Base-by-base conservation (phyloP, 768 basidiomycete genomes). In the Psilocybe cyanescens region DNA sequence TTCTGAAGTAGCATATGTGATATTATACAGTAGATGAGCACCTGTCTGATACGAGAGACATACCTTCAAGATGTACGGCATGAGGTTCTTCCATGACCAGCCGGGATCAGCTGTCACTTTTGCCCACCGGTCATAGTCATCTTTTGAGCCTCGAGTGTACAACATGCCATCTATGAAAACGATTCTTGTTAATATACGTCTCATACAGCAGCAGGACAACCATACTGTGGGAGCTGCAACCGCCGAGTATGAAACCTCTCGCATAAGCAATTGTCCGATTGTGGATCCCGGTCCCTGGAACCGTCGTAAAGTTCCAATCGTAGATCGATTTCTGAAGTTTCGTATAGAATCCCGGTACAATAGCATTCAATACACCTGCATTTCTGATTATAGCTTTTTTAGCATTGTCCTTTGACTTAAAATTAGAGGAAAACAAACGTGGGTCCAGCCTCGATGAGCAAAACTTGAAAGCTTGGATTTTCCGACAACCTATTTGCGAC, bases 1-100 rank as follows among this genome's bases (percentile, higher is more conserved):
- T 58, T 39, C 67, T 73, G n/a, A 48, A 7, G 11, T 35, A 7
- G 16, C 31, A 45, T 30, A 3, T 35, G 24, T 24, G 24, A 24
- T 24, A 24, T 24, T 24, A 24, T 24, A 24, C 24, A 24, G 24
- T 24, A 24, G 24, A 24, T 24, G 24, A 24, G 24, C 24, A 24
- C 24, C 24, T 24, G 24, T 24, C 24, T 24, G n/a, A 51, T 17
- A 48, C 30, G 59, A 30, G 47, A 12, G n/a, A 44, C 41, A 44
- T 8, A 72, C 73, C 65, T 68, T 74, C 24, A 52, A 29, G 44
- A 75, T 62, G 57, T 74, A 75, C 11, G 71, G 67, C 31, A 69
- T 60, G 28, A 77, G 62, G 3, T 54, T 63, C 16, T 74, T 65
- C 76, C 76, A 76, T 11, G 69, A 71, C 74, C 75, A 77, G 0